Evolutionary conservation across 2,329 filamentous ascomycete species (phyloP).

Genomic region (Fusarium sp.): DNA sequence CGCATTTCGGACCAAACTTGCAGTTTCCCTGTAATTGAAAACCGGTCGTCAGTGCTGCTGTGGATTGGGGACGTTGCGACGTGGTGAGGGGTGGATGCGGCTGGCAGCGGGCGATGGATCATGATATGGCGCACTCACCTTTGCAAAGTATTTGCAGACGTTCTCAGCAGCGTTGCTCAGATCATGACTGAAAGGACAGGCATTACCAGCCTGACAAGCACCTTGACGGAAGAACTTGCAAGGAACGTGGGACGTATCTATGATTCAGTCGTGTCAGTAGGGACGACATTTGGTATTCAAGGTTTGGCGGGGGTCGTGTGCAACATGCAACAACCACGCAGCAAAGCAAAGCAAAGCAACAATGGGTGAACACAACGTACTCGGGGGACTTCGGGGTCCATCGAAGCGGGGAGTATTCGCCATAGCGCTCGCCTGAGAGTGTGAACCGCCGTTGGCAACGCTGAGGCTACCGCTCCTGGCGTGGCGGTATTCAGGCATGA

Average conservation of each 20-base stretch:
- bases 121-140: constrained; percentile 67
- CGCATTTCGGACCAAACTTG: constrained; percentile 98
- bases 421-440: constrained; percentile 40
- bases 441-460: constrained; percentile 51
- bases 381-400: constrained; percentile 70
- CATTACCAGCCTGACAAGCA: constrained; percentile 93
- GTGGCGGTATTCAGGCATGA: constrained; percentile 63
- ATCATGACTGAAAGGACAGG: constrained; percentile 96
- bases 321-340: constrained; percentile 35
- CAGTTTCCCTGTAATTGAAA: constrained; percentile 79
- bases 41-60: constrained; percentile 29
- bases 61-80: constrained; percentile 12
- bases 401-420: constrained; percentile 59
- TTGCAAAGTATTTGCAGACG: constrained; percentile 98
- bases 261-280: constrained; percentile 38
- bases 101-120: constrained; percentile 19
- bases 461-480: constrained; percentile 67
- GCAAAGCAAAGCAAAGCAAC: not conserved
- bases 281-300: constrained; percentile 21
- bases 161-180: constrained; percentile 85
- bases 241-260: constrained; percentile 95
- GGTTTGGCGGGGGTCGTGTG: constrained; percentile 39
- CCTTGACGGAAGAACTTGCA: constrained; percentile 99
- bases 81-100: constrained; percentile 11
- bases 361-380: constrained; percentile 48